Evolutionary conservation across 805 yeast species (phyloP).

Genomic region (Pichia nakasei): DNA sequence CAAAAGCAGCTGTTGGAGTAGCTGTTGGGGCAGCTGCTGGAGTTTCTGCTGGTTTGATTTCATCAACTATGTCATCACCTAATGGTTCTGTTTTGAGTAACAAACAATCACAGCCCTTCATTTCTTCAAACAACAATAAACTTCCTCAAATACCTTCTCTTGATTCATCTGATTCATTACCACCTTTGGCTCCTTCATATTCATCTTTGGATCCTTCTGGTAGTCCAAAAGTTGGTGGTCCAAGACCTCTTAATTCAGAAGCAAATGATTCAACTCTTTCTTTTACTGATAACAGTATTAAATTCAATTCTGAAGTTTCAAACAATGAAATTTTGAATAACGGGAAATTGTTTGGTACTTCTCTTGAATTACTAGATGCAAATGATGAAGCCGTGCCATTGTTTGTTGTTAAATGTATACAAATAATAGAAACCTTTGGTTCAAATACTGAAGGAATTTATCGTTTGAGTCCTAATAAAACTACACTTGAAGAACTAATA

Average conservation of each 20-base stretch:
- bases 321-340: background rate
- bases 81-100: background rate
- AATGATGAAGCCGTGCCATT: slow-evolving; percentile 92
- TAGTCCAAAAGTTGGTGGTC: slow-evolving; percentile 11
- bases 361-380: slow-evolving; percentile 69
- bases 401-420: slow-evolving; percentile 81
- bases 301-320: background rate
- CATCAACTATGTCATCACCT: background rate
- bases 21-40: background rate
- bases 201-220: background rate
- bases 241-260: slow-evolving; percentile 16
- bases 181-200: background rate
- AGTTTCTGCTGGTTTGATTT: background rate
- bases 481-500: slow-evolving; percentile 64
- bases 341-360: slow-evolving; percentile 60
- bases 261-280: slow-evolving; percentile 2
- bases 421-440: slow-evolving; percentile 79
- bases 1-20: background rate
- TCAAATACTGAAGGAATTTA: slow-evolving; percentile 83
- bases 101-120: background rate
- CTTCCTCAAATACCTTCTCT: background rate
- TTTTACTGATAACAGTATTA: slow-evolving; percentile 7
- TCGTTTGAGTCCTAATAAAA: slow-evolving; percentile 70
- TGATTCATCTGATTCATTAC: background rate
- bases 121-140: background rate